Conservation (phyloP, 202 grass and related monocot species). For the Brachypodium distachyon region DNA sequence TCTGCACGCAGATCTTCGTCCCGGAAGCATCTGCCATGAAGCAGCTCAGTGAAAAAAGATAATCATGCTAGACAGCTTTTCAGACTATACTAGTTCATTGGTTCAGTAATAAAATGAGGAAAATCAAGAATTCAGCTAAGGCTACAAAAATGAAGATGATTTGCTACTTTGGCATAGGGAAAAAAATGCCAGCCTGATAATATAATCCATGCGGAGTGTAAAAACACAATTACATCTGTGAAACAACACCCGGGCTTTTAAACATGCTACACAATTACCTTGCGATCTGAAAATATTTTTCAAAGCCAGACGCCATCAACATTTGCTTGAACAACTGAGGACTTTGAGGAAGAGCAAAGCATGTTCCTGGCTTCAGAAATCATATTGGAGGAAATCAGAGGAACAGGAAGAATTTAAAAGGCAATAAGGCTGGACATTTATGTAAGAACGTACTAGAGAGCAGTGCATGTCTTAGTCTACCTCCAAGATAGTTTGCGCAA, state of each 20-base stretch:
- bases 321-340: slow-evolving; percentile 99
- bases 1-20: slow-evolving; percentile 98
- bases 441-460: neutral
- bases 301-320: slow-evolving; percentile 96
- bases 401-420: neutral
- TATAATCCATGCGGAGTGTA: neutral
- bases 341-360: slow-evolving; percentile 98
- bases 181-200: neutral
- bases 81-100: neutral
- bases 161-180: neutral
- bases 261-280: slow-evolving; percentile 35
- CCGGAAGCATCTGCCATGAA: slow-evolving; percentile 77
- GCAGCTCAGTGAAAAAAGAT: neutral
- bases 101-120: neutral
- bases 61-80: neutral
- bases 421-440: neutral
- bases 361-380: slow-evolving; percentile 96
- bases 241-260: neutral
- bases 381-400: slow-evolving; percentile 35
- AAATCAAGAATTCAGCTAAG: neutral
- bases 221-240: neutral
- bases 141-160: neutral
- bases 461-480: neutral
- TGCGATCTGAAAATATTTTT: slow-evolving; percentile 99
- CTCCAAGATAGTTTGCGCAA: neutral